Percentiles rank a stretch among this genome's conserved stretches.
Evolutionary conservation across 768 basidiomycete species (phyloP).

Genomic region (Mrakia blollopis): DNA sequence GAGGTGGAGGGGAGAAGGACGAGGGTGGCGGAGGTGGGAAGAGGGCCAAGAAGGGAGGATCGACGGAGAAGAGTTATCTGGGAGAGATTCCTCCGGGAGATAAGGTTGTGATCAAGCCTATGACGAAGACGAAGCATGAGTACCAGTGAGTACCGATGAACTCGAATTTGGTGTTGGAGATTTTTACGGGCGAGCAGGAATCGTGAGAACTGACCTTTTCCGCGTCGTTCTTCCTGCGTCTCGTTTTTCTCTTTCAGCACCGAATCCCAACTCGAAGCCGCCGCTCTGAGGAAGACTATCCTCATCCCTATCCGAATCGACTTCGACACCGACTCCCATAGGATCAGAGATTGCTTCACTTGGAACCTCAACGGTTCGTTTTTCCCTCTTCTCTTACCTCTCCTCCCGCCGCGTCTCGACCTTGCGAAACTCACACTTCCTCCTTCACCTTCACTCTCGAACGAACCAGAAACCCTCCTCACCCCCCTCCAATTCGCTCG

Average conservation of each 20-base stretch:
- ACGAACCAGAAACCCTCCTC: constrained; percentile 64
- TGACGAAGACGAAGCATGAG: constrained; percentile 60
- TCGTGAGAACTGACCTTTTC: constrained; percentile 17
- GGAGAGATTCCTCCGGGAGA: constrained; percentile 76
- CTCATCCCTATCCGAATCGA: constrained; percentile 93
- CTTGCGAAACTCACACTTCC: neutral
- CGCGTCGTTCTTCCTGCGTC: neutral
- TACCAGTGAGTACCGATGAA: constrained; percentile 58
- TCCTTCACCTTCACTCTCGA: constrained; percentile 32
- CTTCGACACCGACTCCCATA: constrained; percentile 83
- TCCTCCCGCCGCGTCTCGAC: neutral
- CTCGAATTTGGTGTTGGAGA: too few relatives aligned
- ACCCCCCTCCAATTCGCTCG: constrained; percentile 78
- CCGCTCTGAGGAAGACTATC: constrained; percentile 54
- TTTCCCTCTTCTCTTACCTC: neutral
- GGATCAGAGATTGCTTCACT: constrained; percentile 89
- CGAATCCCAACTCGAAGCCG: constrained; percentile 58
- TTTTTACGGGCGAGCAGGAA: constrained; percentile 2
- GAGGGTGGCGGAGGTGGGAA: constrained; percentile 62
- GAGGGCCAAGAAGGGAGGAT: constrained; percentile 14
- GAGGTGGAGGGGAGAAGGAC: constrained; percentile 78
- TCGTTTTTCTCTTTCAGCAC: constrained; percentile 47
- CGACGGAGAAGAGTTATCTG: constrained; percentile 59
- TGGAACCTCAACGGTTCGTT: constrained; percentile 78
- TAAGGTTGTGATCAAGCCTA: constrained; percentile 61